These are phyloP conservation scores for Cylindrodendrum hubeiense DNA, from an alignment of 2,329 filamentous ascomycete species.

Conservation along the genomic window DNA sequence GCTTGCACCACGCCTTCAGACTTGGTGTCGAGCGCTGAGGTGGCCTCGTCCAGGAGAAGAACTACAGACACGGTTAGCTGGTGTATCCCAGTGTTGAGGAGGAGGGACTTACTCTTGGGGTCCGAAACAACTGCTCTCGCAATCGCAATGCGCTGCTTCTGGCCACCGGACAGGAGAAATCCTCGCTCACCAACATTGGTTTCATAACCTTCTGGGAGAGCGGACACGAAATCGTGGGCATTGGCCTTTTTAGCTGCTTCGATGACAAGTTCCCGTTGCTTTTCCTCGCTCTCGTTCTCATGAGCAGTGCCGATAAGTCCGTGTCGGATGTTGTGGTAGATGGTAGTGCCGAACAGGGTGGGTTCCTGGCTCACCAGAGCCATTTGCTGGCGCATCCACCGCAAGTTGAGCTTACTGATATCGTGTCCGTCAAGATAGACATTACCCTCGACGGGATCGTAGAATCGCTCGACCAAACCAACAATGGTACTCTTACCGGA, in stretches of 20 bases:
- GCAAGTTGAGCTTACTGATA: constrained; percentile 83
- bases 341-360: constrained; percentile 88
- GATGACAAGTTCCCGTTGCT: constrained; percentile 77
- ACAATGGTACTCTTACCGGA: constrained; percentile 96
- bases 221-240: constrained; percentile 89
- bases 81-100: background rate
- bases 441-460: constrained; percentile 84
- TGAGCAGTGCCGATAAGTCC: constrained; percentile 87
- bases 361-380: constrained; percentile 95
- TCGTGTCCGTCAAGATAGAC: constrained; percentile 88
- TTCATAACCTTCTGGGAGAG: constrained; percentile 88
- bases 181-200: constrained; percentile 97
- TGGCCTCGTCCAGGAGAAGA: constrained; percentile 93
- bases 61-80: constrained; percentile 57
- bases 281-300: constrained; percentile 75
- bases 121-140: constrained; percentile 91
- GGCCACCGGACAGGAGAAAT: constrained; percentile 91
- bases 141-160: constrained; percentile 97
- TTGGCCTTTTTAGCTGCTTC: constrained; percentile 92
- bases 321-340: constrained; percentile 90
- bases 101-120: constrained; percentile 72
- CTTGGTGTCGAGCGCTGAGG: constrained; percentile 92
- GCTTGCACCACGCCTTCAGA: constrained; percentile 95
- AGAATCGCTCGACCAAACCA: constrained; percentile 93
- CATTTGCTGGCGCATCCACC: constrained; percentile 93